Percentiles rank a stretch among this genome's conserved stretches.
Evolutionary conservation across 2,329 filamentous ascomycete species (phyloP).

Genomic region (Apiospora pterosperma): DNA sequence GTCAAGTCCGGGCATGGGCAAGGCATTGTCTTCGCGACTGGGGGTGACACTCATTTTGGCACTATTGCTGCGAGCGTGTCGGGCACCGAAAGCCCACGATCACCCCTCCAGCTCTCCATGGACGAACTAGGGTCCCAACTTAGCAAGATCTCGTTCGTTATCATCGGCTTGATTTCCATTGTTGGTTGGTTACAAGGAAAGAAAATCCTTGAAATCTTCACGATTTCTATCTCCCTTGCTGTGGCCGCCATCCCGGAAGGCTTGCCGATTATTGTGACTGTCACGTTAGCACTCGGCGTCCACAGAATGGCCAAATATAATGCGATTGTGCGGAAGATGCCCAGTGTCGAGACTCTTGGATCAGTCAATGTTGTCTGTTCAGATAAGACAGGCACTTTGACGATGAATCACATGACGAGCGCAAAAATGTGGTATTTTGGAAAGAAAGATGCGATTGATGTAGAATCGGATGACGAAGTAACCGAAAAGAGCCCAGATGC

Average conservation of each 20-base stretch:
- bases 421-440: constrained; percentile 97
- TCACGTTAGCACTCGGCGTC: constrained; percentile 90
- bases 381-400: constrained; percentile 95
- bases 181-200: constrained; percentile 90
- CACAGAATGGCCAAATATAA: constrained; percentile 94
- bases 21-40: constrained; percentile 95
- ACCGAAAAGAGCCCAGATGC: constrained; percentile 61
- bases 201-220: constrained; percentile 88
- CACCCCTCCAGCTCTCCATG: constrained; percentile 93
- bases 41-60: constrained; percentile 90
- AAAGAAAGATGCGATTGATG: constrained; percentile 47
- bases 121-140: constrained; percentile 94
- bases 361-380: constrained; percentile 99
- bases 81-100: constrained; percentile 91
- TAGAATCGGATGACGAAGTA: constrained; percentile 52
- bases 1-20: constrained; percentile 94
- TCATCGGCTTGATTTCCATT: constrained; percentile 89
- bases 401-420: constrained; percentile 97
- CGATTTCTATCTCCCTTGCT: constrained; percentile 92
- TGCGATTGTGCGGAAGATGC: constrained; percentile 91
- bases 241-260: constrained; percentile 93
- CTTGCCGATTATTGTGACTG: constrained; percentile 95
- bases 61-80: constrained; percentile 93
- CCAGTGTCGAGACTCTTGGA: constrained; percentile 94
- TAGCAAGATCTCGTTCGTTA: constrained; percentile 92